These are phyloP conservation scores for Ramaria sp. DNA, from an alignment of 768 basidiomycete species.

Conservation along the genomic window DNA sequence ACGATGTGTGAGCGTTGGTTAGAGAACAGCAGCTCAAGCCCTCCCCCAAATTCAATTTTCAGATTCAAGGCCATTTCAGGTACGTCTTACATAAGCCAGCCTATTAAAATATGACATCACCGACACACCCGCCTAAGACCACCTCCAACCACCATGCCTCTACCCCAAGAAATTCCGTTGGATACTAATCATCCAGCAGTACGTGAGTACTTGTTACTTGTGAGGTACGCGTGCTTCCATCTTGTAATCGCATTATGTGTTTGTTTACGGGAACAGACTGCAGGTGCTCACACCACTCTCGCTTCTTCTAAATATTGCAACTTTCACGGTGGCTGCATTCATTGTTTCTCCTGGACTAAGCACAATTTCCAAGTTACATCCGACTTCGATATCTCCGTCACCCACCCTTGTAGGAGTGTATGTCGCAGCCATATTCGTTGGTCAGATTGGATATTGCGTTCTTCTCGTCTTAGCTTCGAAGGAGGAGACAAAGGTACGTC, in stretches of 20 bases:
- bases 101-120: not conserved
- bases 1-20: slow-evolving; percentile 53
- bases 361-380: slow-evolving; percentile 41
- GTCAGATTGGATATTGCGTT: slow-evolving; percentile 75
- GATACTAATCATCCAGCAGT: slow-evolving; percentile 52
- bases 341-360: slow-evolving; percentile 57
- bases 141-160: slow-evolving; percentile 4
- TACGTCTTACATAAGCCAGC: slow-evolving; percentile 9
- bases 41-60: slow-evolving; percentile 73
- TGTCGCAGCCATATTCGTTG: slow-evolving; percentile 46
- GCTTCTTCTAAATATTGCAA: slow-evolving; percentile 68
- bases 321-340: slow-evolving; percentile 55
- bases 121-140: not conserved
- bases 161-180: slow-evolving; percentile 36
- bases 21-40: slow-evolving; percentile 75
- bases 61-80: slow-evolving; percentile 23
- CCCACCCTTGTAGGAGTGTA: slow-evolving; percentile 47
- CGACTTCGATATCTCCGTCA: slow-evolving; percentile 64
- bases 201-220: slow-evolving; percentile 53
- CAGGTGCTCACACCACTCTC: slow-evolving; percentile 85
- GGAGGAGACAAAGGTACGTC: slow-evolving; percentile 66
- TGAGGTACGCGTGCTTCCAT: slow-evolving; percentile 28
- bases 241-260: not conserved
- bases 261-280: slow-evolving; percentile 33
- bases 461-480: slow-evolving; percentile 61